Percentiles rank a stretch among this genome's conserved stretches.
Conservation (phyloP, 2,329 filamentous ascomycete genomes). For the Aspergillus luchuensis region DNA sequence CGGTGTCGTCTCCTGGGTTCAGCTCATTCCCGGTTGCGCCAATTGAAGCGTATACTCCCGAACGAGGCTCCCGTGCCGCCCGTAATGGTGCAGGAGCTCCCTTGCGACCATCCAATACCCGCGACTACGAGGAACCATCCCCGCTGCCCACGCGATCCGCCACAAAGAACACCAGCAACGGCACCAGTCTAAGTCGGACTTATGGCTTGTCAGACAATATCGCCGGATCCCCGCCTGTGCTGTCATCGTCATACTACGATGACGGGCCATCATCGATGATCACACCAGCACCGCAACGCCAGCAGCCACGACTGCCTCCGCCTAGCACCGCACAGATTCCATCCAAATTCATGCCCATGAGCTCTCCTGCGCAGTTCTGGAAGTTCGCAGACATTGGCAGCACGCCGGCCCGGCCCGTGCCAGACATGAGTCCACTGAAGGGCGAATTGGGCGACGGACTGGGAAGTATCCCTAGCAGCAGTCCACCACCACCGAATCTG, state of each 20-base stretch:
- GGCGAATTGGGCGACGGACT: constrained; percentile 41
- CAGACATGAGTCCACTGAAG: constrained; percentile 52
- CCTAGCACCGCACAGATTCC: constrained; percentile 53
- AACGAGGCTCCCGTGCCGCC: constrained; percentile 45
- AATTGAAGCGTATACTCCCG: constrained; percentile 51
- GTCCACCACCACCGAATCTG: constrained; percentile 50
- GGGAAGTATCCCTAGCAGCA: constrained; percentile 49
- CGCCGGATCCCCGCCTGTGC: constrained; percentile 47
- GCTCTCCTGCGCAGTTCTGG: constrained; percentile 55
- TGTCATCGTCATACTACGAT: constrained; percentile 53
- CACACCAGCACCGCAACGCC: constrained; percentile 51
- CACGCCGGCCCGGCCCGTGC: constrained; percentile 45
- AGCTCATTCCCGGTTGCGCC: constrained; percentile 46
- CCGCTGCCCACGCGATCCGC: constrained; percentile 42
- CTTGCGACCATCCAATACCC: constrained; percentile 34
- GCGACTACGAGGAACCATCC: constrained; percentile 47
- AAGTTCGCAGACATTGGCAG: constrained; percentile 51
- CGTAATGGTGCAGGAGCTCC: constrained; percentile 32
- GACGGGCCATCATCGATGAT: constrained; percentile 51
- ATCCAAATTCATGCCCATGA: constrained; percentile 55
- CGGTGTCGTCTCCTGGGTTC: constrained; percentile 43
- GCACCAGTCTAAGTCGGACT: constrained; percentile 33
- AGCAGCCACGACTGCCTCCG: constrained; percentile 51
- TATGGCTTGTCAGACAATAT: constrained; percentile 46
- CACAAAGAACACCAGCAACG: constrained; percentile 28